Evolutionary conservation across 2,329 filamentous ascomycete species (phyloP).

Genomic region (Colletotrichum nymphaeae): DNA sequence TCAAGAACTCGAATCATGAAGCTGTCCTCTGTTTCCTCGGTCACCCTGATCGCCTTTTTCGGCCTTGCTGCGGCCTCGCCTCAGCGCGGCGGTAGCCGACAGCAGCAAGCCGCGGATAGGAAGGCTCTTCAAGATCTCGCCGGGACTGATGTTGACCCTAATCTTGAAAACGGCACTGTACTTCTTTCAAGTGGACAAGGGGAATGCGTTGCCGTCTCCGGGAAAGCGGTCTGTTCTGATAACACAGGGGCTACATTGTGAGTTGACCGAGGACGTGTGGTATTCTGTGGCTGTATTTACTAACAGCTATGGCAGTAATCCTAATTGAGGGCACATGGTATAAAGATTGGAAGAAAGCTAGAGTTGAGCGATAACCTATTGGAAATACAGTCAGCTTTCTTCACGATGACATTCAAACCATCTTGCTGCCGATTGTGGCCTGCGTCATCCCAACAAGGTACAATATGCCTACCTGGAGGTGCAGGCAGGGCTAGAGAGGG

Average conservation of each 20-base stretch:
- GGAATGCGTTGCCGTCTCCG: constrained; percentile 20
- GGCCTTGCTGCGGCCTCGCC: constrained; percentile 7
- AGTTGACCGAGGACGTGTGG: background rate
- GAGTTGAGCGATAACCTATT: too few species aligned
- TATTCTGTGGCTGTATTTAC: background rate
- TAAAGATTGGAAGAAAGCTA: too few species aligned
- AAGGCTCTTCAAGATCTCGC: constrained; percentile 23
- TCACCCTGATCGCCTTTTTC: background rate
- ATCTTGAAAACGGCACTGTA: constrained; percentile 20
- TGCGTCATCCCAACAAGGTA: too few species aligned
- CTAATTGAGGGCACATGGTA: too few species aligned
- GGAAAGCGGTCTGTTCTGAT: constrained; percentile 23
- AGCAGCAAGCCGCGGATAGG: constrained; percentile 15
- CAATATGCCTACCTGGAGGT: too few species aligned
- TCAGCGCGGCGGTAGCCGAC: constrained; percentile 14
- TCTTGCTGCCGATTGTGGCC: too few species aligned
- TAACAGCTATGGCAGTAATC: background rate
- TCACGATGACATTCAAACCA: too few species aligned
- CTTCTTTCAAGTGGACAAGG: constrained; percentile 22
- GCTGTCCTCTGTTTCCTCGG: background rate
- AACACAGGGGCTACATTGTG: constrained; percentile 10
- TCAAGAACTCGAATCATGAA: background rate
- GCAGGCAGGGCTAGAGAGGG: too few species aligned
- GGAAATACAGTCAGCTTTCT: too few species aligned
- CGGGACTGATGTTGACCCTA: constrained; percentile 19